Conservation (phyloP, 2,329 filamentous ascomycete genomes). For the Atkinsonella texensis region DNA sequence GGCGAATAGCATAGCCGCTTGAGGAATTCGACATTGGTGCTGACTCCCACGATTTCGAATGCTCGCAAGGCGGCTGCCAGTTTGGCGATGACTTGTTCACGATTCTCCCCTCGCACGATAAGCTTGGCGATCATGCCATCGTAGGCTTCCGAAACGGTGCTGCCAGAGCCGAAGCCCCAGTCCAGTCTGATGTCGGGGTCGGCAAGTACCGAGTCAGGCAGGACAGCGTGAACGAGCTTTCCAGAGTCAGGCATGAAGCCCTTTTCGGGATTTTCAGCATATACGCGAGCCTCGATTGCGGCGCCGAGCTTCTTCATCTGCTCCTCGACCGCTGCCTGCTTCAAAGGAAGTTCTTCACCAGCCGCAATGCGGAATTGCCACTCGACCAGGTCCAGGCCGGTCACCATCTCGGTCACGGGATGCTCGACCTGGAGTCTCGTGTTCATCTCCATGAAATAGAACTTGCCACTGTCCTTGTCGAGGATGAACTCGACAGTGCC, state of each 20-base stretch:
- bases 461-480: conserved; percentile 68
- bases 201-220: conserved; percentile 47
- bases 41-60: conserved; percentile 85
- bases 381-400: conserved; percentile 66
- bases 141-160: conserved; percentile 87
- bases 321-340: conserved; percentile 53
- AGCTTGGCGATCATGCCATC: conserved; percentile 99
- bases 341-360: conserved; percentile 43
- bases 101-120: conserved; percentile 72
- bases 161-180: conserved; percentile 81
- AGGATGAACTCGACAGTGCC: conserved; percentile 88
- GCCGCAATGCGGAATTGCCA: conserved; percentile 80
- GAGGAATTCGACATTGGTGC: conserved; percentile 94
- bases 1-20: conserved; percentile 74
- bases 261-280: conserved; percentile 84
- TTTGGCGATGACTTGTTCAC: conserved; percentile 72
- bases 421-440: conserved; percentile 94
- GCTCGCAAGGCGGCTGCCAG: conserved; percentile 68
- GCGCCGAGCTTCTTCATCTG: conserved; percentile 67
- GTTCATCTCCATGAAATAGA: conserved; percentile 76
- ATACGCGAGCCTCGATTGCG: conserved; percentile 91
- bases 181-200: conserved; percentile 76
- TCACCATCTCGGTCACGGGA: conserved; percentile 69
- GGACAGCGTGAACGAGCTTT: conserved; percentile 68
- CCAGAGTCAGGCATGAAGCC: conserved; percentile 94